These are phyloP conservation scores for Calonectria pseudoturangicola DNA, from an alignment of 2,329 filamentous ascomycete species.

Conservation along the genomic window DNA sequence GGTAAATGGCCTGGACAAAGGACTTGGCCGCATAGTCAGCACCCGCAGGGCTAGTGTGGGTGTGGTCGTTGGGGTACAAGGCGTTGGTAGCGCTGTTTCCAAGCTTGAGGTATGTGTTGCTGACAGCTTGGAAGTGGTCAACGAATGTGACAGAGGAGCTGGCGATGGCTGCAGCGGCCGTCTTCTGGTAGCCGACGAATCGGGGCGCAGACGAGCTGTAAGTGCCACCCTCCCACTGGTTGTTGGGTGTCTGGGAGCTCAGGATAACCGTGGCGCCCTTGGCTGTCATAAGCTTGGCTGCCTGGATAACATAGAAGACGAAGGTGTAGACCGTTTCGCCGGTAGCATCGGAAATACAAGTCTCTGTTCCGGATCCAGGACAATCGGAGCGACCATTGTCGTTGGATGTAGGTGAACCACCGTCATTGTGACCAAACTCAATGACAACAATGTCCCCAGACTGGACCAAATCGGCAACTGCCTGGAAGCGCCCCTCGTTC, in stretches of 20 bases:
- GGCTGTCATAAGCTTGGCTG: conserved; percentile 69
- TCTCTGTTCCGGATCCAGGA: conserved; percentile 70
- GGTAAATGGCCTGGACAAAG: conserved; percentile 65
- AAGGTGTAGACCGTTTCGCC: conserved; percentile 76
- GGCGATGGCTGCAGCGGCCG: conserved; percentile 60
- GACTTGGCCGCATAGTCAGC: conserved; percentile 73
- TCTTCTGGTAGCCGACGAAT: conserved; percentile 74
- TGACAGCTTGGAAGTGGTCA: conserved; percentile 76
- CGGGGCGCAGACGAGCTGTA: conserved; percentile 69
- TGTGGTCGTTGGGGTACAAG: conserved; percentile 77
- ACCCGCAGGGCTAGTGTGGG: conserved; percentile 74
- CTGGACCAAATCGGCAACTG: conserved; percentile 71
- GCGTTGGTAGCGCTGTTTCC: conserved; percentile 70
- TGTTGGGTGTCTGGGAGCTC: conserved; percentile 73
- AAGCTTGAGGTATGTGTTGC: conserved; percentile 70
- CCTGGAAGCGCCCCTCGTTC: conserved; percentile 80
- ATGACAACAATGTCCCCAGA: conserved; percentile 80
- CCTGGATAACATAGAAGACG: conserved; percentile 75
- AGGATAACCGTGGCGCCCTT: conserved; percentile 78
- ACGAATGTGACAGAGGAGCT: conserved; percentile 71
- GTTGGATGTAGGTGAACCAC: conserved; percentile 69
- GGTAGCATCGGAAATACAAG: conserved; percentile 62
- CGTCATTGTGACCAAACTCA: conserved; percentile 84
- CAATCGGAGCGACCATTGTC: conserved; percentile 80
- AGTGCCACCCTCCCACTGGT: conserved; percentile 75